Base-by-base conservation (phyloP, 805 yeast species). In the Candida awuae region DNA sequence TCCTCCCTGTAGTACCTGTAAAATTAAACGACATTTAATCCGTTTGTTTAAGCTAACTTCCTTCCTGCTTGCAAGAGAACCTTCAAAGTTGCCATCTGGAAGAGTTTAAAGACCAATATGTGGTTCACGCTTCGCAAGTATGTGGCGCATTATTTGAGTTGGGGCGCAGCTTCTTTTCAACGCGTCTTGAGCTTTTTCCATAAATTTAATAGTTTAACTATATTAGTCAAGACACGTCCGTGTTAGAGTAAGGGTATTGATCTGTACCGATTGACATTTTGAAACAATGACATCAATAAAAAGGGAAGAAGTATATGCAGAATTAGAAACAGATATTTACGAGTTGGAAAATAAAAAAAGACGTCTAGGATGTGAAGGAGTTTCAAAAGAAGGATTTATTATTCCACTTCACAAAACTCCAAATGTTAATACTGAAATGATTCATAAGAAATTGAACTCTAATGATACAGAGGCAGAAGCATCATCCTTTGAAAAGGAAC, bases 401-500 rank as follows among this genome's bases (percentile, higher is more conserved):
- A 44, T 61, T 30, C 65, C 65, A 6, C 43, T 52, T 1, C 55
- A 54, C 28, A 48, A 43, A 10, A 38, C 49, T 9, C 19, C 31
- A 25, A 25, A 25, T 16, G 54, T 55, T 26, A 48, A 46, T 31
- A 45, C 55, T 6, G 39, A 43, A 17, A 45, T 48, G 10, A 37
- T 60, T 13, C 62, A 59, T 39, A 44, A 48, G 23, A 56, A 60
- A 38, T 44, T 61, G 13, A 50, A 47, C 4, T 43, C 54, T 1
- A 35, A 47, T 4, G 61, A 59, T 39, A 37, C 49, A 2, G 62
- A 59, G 13, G 46, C 45, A 17, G 68, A 66, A 43, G 68, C 68
- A 1, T 69, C 77, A 16, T 57, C 63, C 19, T 75, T 76, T 46
- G 82, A 76, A 53, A 63, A 66, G 42, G 80, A 75, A 45, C 56